phyloP scores from a whole-genome alignment of 1,284 basidiomycete species.

The Naganishia cerealis region DNA sequence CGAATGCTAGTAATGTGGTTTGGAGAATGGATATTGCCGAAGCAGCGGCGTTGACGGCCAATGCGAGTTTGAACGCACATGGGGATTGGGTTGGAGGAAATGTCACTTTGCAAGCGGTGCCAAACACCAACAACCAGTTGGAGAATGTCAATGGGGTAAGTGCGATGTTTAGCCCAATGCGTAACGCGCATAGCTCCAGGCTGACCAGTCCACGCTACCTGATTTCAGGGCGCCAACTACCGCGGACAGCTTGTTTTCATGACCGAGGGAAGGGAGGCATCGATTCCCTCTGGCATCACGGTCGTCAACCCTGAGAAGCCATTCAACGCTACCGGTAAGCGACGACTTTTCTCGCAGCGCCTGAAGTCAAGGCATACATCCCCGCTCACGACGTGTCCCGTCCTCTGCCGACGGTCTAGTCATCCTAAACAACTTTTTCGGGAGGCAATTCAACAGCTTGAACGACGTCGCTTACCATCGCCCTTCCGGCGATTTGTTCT shows the following conservation, averaged over 20 bases:
- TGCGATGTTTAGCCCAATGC: slow-evolving; percentile 44
- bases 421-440: slow-evolving; percentile 69
- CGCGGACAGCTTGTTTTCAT: slow-evolving; percentile 64
- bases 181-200: not conserved
- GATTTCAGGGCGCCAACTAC: slow-evolving; percentile 63
- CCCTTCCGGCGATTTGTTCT: slow-evolving; percentile 64
- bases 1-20: slow-evolving; percentile 54
- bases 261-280: slow-evolving; percentile 65
- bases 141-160: slow-evolving; percentile 53
- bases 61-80: slow-evolving; percentile 31
- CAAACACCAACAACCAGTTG: slow-evolving; percentile 10
- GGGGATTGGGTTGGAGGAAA: slow-evolving; percentile 42
- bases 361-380: slow-evolving; percentile 23
- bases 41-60: not conserved
- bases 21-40: slow-evolving; percentile 30
- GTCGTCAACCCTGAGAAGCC: slow-evolving; percentile 67
- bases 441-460: slow-evolving; percentile 75
- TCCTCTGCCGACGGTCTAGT: slow-evolving; percentile 43
- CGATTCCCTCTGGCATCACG: slow-evolving; percentile 64
- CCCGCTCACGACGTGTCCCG: not conserved
- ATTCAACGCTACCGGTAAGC: slow-evolving; percentile 60
- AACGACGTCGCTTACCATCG: slow-evolving; percentile 76
- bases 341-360: slow-evolving; percentile 57
- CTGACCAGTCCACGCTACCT: slow-evolving; percentile 16
- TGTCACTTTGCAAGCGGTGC: slow-evolving; percentile 16